Base-by-base conservation (phyloP, 805 yeast genomes). In the Saccharomyces jurei region DNA sequence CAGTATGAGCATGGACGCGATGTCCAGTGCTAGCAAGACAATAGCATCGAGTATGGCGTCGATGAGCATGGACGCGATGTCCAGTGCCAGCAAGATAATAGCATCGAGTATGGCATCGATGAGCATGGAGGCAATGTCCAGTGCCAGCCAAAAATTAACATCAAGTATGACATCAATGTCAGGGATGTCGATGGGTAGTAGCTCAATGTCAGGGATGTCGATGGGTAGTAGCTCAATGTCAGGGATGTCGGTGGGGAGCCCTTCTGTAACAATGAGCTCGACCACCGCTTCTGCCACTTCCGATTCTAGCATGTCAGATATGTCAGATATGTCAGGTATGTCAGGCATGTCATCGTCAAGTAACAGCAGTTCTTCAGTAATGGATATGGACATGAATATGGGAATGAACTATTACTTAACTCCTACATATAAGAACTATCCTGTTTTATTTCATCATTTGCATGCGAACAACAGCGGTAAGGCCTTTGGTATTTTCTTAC, bases 401-500 rank as follows among this genome's bases (percentile, higher is more conserved):
- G 56, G 62, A 22, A 86, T 86, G 91, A 81, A 80, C 66, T 78
- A 75, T 71, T 80, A 74, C 61, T 70, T 87, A 61, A 81, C 86
- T 1, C 70, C 80, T 0, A 62, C 69, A 2, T 86, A 74, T 68
- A 58, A 67, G 2, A 69, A 75, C 46, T 81, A 81, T 58, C 89
- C 92, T 0, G 89, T 87, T 0, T 63, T 87, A 4, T 87, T 87
- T 71, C 69, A 75, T 55, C 70, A 71, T 0, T 69, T 87, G 49
- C 62, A 64, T 11, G 92, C 92, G 2, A 60, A 72, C 1, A 72
- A 70, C 46, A 79, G 79, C 27, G 89, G 77, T 9, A 77, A 78
- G 52, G 90, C 88, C 0, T 87, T 87, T 67, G 95, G 92, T 26
- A 85, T 87, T 14, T 87, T 86, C 63, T 71, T 82, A 36, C 71